phyloP scores from a whole-genome alignment of 345 rosid species.

The Firmiana major region DNA sequence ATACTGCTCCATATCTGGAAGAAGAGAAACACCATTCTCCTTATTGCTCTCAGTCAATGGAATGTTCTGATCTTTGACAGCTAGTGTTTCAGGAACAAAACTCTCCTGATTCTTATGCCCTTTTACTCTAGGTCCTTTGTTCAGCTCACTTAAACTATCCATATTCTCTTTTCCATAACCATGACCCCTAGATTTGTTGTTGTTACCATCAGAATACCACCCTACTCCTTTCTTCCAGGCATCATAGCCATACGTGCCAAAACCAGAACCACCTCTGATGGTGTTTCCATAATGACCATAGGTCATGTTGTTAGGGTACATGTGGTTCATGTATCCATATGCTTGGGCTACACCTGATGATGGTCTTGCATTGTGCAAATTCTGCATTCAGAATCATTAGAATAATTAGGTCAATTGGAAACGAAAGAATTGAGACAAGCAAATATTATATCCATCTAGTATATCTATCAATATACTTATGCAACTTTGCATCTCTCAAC shows the following conservation, averaged over 20 bases:
- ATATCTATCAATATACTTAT: not conserved
- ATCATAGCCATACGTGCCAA: slow-evolving; percentile 51
- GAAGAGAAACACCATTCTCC: slow-evolving; percentile 26
- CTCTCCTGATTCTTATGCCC: no score
- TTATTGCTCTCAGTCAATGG: slow-evolving; percentile 23
- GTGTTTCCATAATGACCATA: slow-evolving; percentile 58
- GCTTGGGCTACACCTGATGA: slow-evolving; percentile 37
- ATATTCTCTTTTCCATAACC: slow-evolving; percentile 54
- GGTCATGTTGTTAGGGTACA: slow-evolving; percentile 46
- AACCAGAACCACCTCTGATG: slow-evolving; percentile 41
- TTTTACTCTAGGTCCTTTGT: slow-evolving; percentile 68
- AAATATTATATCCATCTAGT: not conserved
- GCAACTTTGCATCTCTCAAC: not conserved
- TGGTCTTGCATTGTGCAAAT: slow-evolving; percentile 41
- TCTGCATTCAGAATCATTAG: slow-evolving; percentile 21
- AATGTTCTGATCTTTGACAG: slow-evolving; percentile 31
- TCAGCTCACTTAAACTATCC: slow-evolving; percentile 73
- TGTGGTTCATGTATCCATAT: slow-evolving; percentile 42
- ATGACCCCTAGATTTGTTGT: slow-evolving; percentile 48
- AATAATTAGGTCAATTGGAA: not conserved
- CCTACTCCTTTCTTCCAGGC: slow-evolving; percentile 55
- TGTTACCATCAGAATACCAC: slow-evolving; percentile 55
- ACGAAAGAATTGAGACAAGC: not conserved
- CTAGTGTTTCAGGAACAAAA: slow-evolving; percentile 18
- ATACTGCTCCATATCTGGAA: slow-evolving; percentile 40